Evolutionary conservation across 1,284 basidiomycete genomes (phyloP).

Genomic region (Microbotryum violaceum): DNA sequence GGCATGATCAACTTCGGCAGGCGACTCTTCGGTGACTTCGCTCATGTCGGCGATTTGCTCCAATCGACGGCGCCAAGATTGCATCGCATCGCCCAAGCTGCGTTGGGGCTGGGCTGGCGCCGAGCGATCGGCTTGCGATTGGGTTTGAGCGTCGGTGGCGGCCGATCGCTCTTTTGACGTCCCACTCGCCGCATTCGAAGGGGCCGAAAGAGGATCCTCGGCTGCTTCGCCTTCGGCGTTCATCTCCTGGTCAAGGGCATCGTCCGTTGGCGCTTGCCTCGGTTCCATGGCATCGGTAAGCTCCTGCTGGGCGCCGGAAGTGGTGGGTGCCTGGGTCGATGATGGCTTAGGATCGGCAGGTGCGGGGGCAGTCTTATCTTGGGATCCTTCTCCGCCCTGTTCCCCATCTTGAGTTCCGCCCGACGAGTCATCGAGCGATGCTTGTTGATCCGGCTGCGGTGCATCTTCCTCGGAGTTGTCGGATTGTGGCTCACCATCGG

Average conservation of each 20-base stretch:
- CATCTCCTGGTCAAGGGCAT: conserved; percentile 10
- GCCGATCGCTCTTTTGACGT: conserved; percentile 23
- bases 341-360: conserved; percentile 47
- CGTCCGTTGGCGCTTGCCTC: conserved; percentile 5
- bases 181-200: conserved; percentile 20
- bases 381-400: conserved; percentile 31
- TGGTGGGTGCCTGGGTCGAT: conserved; percentile 37
- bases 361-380: conserved; percentile 29
- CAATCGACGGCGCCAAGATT: conserved; percentile 74
- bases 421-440: conserved; percentile 25
- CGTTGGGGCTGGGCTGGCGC: conserved; percentile 43
- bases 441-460: conserved; percentile 4
- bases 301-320: conserved; percentile 8
- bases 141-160: conserved; percentile 14
- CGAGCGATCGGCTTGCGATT: conserved; percentile 5
- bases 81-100: conserved; percentile 74
- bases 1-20: conserved; percentile 43
- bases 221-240: conserved; percentile 20
- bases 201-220: conserved; percentile 11
- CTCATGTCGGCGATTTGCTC: conserved; percentile 67
- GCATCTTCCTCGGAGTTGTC: conserved; percentile 17
- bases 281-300: conserved; percentile 10
- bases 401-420: conserved; percentile 37
- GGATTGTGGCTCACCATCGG: conserved; percentile 32
- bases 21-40: conserved; percentile 40